Evolutionary conservation across 306 rosid species (phyloP), one percentile per base, ranked within the genome.

Genomic region (Quercus mongolica): DNA sequence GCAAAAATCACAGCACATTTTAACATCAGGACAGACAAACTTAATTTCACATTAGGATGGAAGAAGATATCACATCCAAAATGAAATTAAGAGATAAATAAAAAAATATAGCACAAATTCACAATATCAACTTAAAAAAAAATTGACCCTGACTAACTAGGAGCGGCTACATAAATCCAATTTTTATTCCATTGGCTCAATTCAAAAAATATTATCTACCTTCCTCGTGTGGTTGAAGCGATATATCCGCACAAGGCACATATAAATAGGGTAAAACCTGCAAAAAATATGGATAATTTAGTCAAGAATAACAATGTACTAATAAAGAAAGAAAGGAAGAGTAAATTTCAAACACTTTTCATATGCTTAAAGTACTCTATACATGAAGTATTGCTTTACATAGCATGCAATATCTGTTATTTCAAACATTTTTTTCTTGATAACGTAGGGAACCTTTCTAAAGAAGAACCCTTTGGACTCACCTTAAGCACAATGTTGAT

Each of bases 51-150:
- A 65, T 31, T 13, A 6, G 5, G 5, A 9, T 3, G 1, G 10
- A n/a, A 33, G 26, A n/a, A 12, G 76, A 19, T 56, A 54, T 23
- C 15, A 28, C 4, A 15, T 63, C 70, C 4, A 64, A 64, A 15
- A 64, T 15, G 25, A 56, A 23, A 23, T 20, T 33, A 33, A 5
- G 38, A 33, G 7, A 5, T 5, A 1, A 1, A 33, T 25, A 21
- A 63, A 76, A 73, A 71, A 41, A 33, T 33, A 33, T 33, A 33
- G 38, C 38, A 69, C 3, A 76, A 75, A 49, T 55, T 54, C 79
- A 30, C 33, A 0, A 30, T 1, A 30, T 30, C 33, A 30, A 30
- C 33, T 30, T 0, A 30, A 30, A 30, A 3, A 30, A 30, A 30
- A 21, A 21, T 21, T 26, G 33, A 30, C 0, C 33, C 33, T 30